A percentile compares a stretch with the other conserved stretches of the same genome.
These are phyloP conservation scores for Ormosia emarginata DNA, from an alignment of 306 rosid species.

Conservation along the genomic window DNA sequence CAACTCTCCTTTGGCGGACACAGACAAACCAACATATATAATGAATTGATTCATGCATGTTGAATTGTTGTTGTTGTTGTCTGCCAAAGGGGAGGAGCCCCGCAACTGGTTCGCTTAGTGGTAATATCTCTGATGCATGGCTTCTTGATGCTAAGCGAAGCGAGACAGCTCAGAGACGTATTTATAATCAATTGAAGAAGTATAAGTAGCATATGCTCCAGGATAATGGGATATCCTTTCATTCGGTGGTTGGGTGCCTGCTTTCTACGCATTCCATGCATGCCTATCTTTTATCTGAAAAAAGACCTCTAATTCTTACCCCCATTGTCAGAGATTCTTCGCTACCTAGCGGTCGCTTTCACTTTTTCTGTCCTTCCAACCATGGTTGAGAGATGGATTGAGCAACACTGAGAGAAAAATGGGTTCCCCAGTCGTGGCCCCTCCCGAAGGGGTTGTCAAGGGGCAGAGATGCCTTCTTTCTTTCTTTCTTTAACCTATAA, in stretches of 20 bases:
- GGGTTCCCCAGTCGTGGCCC: background rate
- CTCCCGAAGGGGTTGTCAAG: background rate
- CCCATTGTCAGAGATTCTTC: background rate
- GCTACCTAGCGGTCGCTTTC: background rate
- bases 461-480: slow-evolving; percentile 30
- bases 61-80: background rate
- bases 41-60: background rate
- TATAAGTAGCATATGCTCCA: slow-evolving; percentile 41
- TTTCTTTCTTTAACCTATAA: background rate
- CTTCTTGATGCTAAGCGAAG: background rate
- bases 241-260: slow-evolving; percentile 13
- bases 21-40: background rate
- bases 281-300: slow-evolving; percentile 10
- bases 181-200: background rate
- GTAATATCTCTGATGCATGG: background rate
- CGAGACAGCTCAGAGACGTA: background rate
- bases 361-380: background rate
- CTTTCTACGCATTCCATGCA: slow-evolving; percentile 33
- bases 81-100: slow-evolving; percentile 66
- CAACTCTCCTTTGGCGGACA: slow-evolving; percentile 77
- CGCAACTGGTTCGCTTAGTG: slow-evolving; percentile 37
- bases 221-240: slow-evolving; percentile 35
- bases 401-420: background rate
- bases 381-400: background rate
- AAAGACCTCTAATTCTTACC: background rate